Percentiles rank a stretch among this genome's conserved stretches.
Conservation (phyloP, 2,329 filamentous ascomycete species). For the Trichophyton rubrum region DNA sequence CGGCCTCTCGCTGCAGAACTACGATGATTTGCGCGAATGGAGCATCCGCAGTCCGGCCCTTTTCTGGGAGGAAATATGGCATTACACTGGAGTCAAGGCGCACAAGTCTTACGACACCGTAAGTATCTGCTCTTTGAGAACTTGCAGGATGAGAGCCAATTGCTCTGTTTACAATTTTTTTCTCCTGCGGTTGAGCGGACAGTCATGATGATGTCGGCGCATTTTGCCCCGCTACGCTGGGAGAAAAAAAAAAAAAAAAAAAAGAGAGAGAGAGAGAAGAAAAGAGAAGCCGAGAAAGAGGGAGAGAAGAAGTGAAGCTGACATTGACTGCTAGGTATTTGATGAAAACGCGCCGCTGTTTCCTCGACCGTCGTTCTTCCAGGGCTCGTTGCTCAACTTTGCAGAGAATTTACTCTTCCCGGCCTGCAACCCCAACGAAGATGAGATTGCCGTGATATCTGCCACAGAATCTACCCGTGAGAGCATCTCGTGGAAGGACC, state of each 20-base stretch:
- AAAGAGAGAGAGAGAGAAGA: neutral
- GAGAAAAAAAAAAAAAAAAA: neutral
- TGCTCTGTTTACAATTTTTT: neutral
- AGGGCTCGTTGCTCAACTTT: conserved; percentile 71
- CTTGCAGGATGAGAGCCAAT: neutral
- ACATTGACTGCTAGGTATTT: conserved; percentile 46
- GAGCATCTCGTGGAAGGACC: conserved; percentile 60
- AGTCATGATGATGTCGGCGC: neutral
- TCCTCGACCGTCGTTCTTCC: conserved; percentile 76
- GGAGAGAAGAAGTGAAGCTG: neutral
- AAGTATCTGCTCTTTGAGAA: conserved; percentile 11
- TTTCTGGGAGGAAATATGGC: conserved; percentile 82
- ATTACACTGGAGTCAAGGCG: conserved; percentile 63
- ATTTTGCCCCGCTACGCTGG: neutral
- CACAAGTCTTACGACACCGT: conserved; percentile 43
- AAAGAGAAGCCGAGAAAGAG: neutral
- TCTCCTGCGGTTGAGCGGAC: neutral
- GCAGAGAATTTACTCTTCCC: conserved; percentile 90
- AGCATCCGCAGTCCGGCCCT: conserved; percentile 60
- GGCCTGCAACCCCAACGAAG: conserved; percentile 41
- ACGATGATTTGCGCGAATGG: conserved; percentile 72
- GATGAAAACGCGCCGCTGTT: conserved; percentile 60
- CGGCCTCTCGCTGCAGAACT: conserved; percentile 48
- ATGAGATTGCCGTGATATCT: conserved; percentile 60
- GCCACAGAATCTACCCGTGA: conserved; percentile 61